Evolutionary conservation across 371 early-diverging fungal species (phyloP), one percentile per base, ranked within the genome.

Genomic region (Mucor piriformis): DNA sequence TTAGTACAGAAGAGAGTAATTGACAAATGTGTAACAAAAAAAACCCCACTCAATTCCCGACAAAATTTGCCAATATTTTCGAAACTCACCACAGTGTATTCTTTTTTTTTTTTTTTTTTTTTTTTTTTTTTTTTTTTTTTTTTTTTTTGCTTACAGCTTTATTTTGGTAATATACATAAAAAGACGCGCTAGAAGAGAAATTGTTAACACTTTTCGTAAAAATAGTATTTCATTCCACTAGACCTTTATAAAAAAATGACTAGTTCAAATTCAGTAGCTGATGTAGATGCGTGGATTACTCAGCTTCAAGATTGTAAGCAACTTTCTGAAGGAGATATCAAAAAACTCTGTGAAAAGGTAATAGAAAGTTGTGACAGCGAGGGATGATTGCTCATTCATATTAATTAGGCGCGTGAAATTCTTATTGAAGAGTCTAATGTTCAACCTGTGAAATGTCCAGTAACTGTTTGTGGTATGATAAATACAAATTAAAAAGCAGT

Each of bases 341-440:
- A 95, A 74, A 88, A 86, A 70, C 88, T 98, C 16, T 98, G 99
- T 76, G 99, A 98, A 59, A 94, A 92, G 87, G 95, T 83, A 64
- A 59, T 6, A 44, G 12, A 4, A 42, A 18, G 21, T 23, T 42
- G 49, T 52, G 43, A 13, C 44, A 37, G 21, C 4, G 13, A 20
- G 13, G 23, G 23, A 47, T n/a, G 27, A 47, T 47, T 20, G 24
- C 32, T 53, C 29, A 51, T 46, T 57, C 42, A 6, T 21, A 11
- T 42, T 24, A n/a, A 11, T 56, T 50, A 92, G 92, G 95, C 95
- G 61, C 94, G 93, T 70, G 95, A 95, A 67, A 83, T 95, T 37
- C 77, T 96, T 57, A 87, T 93, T 79, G 94, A 94, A 65, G 98
- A 97, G 73, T 93, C 94, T 29, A 97, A 97, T 73, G 92, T 97